phyloP scores from a whole-genome alignment of 495 filamentous ascomycete species.

The Bryoglossum gracile region DNA sequence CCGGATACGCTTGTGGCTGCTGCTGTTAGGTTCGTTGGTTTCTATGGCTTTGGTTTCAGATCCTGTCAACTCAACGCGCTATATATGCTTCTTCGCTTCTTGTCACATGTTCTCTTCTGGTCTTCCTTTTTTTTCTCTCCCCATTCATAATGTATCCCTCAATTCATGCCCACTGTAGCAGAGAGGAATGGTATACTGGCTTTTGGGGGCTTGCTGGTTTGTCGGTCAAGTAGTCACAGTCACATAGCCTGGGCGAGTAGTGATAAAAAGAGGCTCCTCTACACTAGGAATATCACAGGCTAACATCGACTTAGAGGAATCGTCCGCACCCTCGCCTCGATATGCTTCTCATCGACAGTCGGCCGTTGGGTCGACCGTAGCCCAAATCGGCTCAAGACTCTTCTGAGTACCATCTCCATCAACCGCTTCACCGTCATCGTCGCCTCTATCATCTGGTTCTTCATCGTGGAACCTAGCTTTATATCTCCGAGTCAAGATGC shows the following conservation, averaged over 20 bases:
- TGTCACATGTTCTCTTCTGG: not conserved
- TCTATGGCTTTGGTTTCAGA: no score
- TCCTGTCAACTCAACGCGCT: no score
- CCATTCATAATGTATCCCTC: not conserved
- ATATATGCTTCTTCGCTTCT: conserved; percentile 26
- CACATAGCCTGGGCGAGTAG: no score
- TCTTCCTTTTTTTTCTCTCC: not conserved
- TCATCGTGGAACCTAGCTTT: conserved; percentile 27
- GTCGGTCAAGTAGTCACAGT: no score
- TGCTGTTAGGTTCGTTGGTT: no score
- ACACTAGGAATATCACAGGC: conserved; percentile 12
- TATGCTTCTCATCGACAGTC: conserved; percentile 34
- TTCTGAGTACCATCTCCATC: conserved; percentile 33
- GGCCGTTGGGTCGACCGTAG: conserved; percentile 41
- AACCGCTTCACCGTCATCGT: conserved; percentile 43
- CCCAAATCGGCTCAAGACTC: conserved; percentile 34
- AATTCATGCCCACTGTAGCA: no score
- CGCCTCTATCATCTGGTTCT: conserved; percentile 41
- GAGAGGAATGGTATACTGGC: no score
- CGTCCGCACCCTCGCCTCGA: conserved; percentile 29
- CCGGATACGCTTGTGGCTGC: conserved; percentile 45
- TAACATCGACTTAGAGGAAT: conserved; percentile 26
- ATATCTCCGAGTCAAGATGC: not conserved
- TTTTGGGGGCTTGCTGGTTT: no score
- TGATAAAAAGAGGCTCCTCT: no score